phyloP scores from a whole-genome alignment of 2,329 filamentous ascomycete genomes.

The Dactylellina haptotyla region DNA sequence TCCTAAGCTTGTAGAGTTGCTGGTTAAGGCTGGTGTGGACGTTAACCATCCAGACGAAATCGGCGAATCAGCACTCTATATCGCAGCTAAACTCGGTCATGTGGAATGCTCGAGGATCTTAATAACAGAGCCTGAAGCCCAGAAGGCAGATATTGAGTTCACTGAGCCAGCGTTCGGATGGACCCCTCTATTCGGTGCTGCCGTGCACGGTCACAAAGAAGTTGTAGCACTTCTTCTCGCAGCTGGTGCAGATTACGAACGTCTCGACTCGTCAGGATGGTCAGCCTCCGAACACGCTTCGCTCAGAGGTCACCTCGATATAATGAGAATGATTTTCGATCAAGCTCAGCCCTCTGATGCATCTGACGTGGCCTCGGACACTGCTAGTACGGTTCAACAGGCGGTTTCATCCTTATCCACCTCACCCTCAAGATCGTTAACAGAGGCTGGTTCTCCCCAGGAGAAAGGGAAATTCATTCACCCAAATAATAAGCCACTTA shows the following conservation, averaged over 20 bases:
- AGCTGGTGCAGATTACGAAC: constrained; percentile 79
- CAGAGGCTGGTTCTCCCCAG: constrained; percentile 60
- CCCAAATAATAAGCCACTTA: constrained; percentile 78
- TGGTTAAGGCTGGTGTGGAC: constrained; percentile 89
- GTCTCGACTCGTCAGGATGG: constrained; percentile 88
- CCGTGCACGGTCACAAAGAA: constrained; percentile 82
- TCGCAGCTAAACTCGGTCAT: constrained; percentile 89
- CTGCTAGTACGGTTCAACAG: constrained; percentile 55
- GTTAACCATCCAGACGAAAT: constrained; percentile 92
- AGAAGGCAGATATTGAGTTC: constrained; percentile 80
- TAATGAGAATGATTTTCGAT: constrained; percentile 67
- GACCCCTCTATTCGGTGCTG: constrained; percentile 87
- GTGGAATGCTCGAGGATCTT: constrained; percentile 80
- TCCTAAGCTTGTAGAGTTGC: constrained; percentile 80
- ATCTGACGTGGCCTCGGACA: constrained; percentile 59
- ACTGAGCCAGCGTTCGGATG: constrained; percentile 86
- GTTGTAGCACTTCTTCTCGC: constrained; percentile 81
- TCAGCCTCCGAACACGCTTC: constrained; percentile 92
- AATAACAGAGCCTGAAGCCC: constrained; percentile 73
- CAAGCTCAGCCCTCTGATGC: constrained; percentile 58
- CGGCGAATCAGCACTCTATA: constrained; percentile 89
- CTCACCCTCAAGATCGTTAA: constrained; percentile 37
- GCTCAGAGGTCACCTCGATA: constrained; percentile 83
- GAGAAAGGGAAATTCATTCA: constrained; percentile 61
- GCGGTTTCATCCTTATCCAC: constrained; percentile 36